Evolutionary conservation across 2,329 filamentous ascomycete species (phyloP).

Genomic region (Aspergillus novofumigatus): DNA sequence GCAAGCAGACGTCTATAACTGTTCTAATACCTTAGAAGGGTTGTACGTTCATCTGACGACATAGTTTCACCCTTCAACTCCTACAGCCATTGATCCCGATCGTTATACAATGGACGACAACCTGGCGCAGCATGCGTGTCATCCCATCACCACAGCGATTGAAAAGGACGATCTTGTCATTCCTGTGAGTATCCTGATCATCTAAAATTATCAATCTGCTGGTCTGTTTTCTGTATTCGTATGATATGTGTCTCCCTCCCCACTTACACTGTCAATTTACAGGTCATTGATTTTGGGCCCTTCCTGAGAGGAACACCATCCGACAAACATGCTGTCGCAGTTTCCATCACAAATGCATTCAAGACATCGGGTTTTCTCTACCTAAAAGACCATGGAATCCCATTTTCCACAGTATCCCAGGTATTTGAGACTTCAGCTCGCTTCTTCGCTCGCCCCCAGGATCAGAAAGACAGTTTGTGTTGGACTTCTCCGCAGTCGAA

Average conservation of each 20-base stretch:
- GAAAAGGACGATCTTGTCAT: constrained; percentile 43
- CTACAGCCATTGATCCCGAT: background rate
- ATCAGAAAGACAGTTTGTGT: constrained; percentile 60
- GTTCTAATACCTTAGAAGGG: background rate
- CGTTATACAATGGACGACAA: constrained; percentile 13
- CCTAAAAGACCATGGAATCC: constrained; percentile 72
- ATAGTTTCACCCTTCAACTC: background rate
- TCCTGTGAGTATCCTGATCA: constrained; percentile 27
- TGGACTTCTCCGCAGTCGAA: constrained; percentile 73
- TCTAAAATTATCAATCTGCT: background rate
- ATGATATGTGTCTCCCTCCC: background rate
- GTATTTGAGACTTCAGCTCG: constrained; percentile 65
- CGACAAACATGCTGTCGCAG: constrained; percentile 62
- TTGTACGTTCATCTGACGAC: background rate
- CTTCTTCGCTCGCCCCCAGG: constrained; percentile 64
- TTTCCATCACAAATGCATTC: constrained; percentile 73
- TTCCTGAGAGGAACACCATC: constrained; percentile 62
- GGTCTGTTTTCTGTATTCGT: background rate
- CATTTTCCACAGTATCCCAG: constrained; percentile 52
- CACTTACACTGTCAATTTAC: constrained; percentile 2
- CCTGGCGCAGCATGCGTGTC: constrained; percentile 15
- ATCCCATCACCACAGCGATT: constrained; percentile 30
- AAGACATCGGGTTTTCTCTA: constrained; percentile 87
- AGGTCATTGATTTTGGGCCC: constrained; percentile 75
- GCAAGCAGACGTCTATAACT: background rate